These are phyloP conservation scores for Herpetomonas tarakana DNA, from an alignment of 208 protist genomes.

Conservation along the genomic window DNA sequence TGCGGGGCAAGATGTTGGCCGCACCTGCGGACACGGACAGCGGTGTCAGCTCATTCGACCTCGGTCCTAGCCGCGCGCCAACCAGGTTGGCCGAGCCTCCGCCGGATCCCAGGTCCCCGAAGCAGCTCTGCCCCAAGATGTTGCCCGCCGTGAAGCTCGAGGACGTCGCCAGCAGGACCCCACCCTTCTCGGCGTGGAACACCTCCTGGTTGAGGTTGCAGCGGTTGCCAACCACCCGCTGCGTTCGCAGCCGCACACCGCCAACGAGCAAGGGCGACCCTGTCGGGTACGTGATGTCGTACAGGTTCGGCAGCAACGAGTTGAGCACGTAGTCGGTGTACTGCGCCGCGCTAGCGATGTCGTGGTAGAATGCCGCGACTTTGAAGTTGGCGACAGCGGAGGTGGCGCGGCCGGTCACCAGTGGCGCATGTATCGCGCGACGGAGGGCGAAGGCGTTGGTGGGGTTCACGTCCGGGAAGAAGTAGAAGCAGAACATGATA, in stretches of 20 bases:
- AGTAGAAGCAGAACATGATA: conserved; percentile 30
- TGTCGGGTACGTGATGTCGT: conserved; percentile 14
- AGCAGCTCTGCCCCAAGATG: background rate
- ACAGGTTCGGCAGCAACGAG: conserved; percentile 17
- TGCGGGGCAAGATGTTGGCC: background rate
- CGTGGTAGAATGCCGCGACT: conserved; percentile 5
- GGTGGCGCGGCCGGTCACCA: conserved; percentile 11
- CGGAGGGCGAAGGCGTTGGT: conserved; percentile 1
- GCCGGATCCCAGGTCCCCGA: background rate
- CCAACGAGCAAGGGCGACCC: conserved; percentile 28
- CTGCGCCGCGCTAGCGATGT: conserved; percentile 18
- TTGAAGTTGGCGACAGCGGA: conserved; percentile 20
- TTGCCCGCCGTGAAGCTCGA: background rate
- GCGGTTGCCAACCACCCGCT: conserved; percentile 18
- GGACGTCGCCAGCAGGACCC: conserved; percentile 4
- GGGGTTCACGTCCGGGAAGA: conserved; percentile 14
- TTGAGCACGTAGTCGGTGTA: conserved; percentile 31
- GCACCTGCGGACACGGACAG: background rate
- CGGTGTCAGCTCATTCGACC: background rate
- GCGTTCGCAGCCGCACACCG: conserved; percentile 27
- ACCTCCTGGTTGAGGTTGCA: conserved; percentile 22
- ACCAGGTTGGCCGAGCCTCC: background rate
- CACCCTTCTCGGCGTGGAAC: background rate
- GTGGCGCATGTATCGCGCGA: background rate
- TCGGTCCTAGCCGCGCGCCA: background rate